Percentiles rank a stretch among this genome's conserved stretches.
These are phyloP conservation scores for Scytalidium sp. DNA, from an alignment of 2,329 filamentous ascomycete species.

Conservation along the genomic window DNA sequence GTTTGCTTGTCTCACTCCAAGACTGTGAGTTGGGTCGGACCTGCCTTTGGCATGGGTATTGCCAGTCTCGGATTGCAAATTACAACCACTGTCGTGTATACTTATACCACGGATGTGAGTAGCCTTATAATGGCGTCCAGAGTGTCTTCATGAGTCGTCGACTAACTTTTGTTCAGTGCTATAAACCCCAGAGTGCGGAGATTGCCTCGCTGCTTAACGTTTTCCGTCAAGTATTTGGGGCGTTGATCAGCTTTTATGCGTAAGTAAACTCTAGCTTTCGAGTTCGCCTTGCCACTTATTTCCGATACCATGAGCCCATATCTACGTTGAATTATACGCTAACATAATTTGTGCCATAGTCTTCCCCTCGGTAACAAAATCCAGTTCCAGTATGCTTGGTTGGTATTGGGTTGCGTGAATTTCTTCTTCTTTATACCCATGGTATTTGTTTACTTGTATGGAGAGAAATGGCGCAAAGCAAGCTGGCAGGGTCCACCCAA, in stretches of 20 bases:
- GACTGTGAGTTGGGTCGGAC: conserved; percentile 30
- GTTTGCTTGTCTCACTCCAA: conserved; percentile 24
- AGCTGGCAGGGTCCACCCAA: conserved; percentile 18
- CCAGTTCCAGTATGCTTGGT: conserved; percentile 27
- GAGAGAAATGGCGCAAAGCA: conserved; percentile 16
- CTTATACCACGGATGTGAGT: conserved; percentile 31
- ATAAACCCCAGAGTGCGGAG: conserved; percentile 33
- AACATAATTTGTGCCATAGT: conserved; percentile 10
- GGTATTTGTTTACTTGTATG: conserved; percentile 19
- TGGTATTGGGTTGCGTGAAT: conserved; percentile 25
- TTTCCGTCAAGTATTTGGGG: conserved; percentile 29
- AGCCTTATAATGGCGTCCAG: neutral
- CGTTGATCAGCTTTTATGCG: conserved; percentile 32
- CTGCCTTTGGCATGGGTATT: conserved; percentile 33
- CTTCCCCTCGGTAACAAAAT: conserved; percentile 25
- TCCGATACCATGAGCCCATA: too few species aligned
- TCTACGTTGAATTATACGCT: too few species aligned
- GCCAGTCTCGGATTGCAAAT: conserved; percentile 32
- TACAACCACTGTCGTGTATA: conserved; percentile 31
- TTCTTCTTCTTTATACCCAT: conserved; percentile 22
- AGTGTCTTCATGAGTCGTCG: neutral
- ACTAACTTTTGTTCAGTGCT: conserved; percentile 19
- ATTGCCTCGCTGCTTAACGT: conserved; percentile 31
- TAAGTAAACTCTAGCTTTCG: neutral
- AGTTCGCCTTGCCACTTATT: neutral